Evolutionary conservation across 2,329 filamentous ascomycete species (phyloP).

Genomic region (Xylaria sp.): DNA sequence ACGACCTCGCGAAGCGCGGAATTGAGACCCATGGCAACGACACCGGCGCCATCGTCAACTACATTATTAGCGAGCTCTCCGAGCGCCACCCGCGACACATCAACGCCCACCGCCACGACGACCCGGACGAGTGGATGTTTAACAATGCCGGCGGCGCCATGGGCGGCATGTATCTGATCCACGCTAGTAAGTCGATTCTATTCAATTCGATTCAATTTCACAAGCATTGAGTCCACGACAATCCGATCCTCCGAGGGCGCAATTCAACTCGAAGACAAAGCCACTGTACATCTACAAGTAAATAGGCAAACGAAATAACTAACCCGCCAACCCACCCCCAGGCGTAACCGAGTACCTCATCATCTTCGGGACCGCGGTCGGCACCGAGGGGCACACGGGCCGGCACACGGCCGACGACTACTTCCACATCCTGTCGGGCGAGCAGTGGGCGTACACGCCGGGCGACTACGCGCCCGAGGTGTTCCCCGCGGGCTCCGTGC

Average conservation of each 20-base stretch:
- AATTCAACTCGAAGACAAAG: too few species aligned
- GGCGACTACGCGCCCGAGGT: conserved; percentile 75
- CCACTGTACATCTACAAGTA: not conserved
- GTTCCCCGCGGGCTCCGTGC: conserved; percentile 75
- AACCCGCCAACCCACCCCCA: conserved; percentile 42
- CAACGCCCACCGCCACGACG: conserved; percentile 62
- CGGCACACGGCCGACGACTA: conserved; percentile 94
- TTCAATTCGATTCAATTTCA: not conserved
- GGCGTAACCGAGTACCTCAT: conserved; percentile 90
- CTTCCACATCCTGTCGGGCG: conserved; percentile 87
- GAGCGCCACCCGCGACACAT: conserved; percentile 65
- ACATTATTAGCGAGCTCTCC: conserved; percentile 76
- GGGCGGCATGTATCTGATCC: conserved; percentile 91
- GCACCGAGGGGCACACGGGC: conserved; percentile 88
- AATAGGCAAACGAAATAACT: not conserved
- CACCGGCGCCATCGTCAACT: conserved; percentile 74
- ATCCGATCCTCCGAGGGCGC: too few species aligned
- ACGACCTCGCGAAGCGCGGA: conserved; percentile 73
- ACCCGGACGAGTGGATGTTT: conserved; percentile 82
- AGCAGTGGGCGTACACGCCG: conserved; percentile 79
- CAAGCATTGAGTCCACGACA: too few species aligned
- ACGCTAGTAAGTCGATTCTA: conserved; percentile 72
- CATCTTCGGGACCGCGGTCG: conserved; percentile 84
- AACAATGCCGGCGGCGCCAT: conserved; percentile 93
- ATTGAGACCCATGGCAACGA: conserved; percentile 78